These are phyloP conservation scores for Moesziomyces sp. DNA, from an alignment of 1,284 basidiomycete genomes.

Conservation along the genomic window DNA sequence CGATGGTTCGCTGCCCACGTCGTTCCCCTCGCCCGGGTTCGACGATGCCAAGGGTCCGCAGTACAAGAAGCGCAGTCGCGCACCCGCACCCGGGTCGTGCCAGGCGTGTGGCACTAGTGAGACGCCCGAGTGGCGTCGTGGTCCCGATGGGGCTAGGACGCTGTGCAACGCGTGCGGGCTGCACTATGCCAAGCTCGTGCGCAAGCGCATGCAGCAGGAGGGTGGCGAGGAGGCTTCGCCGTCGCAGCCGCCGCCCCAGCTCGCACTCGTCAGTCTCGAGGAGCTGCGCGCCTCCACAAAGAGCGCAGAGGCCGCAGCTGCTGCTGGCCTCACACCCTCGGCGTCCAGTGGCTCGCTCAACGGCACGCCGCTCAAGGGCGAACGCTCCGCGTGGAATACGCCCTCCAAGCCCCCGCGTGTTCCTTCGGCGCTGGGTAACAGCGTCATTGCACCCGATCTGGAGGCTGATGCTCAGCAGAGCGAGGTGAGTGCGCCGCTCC, in stretches of 20 bases:
- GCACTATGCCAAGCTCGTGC: conserved; percentile 59
- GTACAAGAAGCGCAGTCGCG: conserved; percentile 66
- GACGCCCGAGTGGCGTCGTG: conserved; percentile 66
- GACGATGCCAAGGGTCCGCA: conserved; percentile 50
- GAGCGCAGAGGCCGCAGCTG: conserved; percentile 39
- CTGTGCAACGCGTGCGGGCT: conserved; percentile 66
- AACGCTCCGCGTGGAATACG: conserved; percentile 28
- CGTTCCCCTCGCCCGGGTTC: conserved; percentile 39
- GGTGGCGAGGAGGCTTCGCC: conserved; percentile 42
- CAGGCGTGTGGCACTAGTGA: conserved; percentile 59
- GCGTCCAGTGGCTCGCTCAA: conserved; percentile 31
- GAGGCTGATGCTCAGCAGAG: conserved; percentile 1
- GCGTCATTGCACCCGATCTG: conserved; percentile 15
- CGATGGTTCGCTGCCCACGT: conserved; percentile 41
- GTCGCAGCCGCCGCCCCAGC: conserved; percentile 25
- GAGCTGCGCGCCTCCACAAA: conserved; percentile 59
- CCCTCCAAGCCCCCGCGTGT: conserved; percentile 38
- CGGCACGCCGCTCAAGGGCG: conserved; percentile 30
- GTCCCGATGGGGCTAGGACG: conserved; percentile 64
- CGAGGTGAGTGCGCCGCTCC: conserved; percentile 6
- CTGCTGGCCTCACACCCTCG: conserved; percentile 20
- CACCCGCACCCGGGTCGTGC: conserved; percentile 62
- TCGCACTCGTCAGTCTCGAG: conserved; percentile 51
- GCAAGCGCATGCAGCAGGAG: conserved; percentile 51
- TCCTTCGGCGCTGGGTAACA: conserved; percentile 16